Evolutionary conservation across 2,329 filamentous ascomycete species (phyloP), one percentile per base, ranked within the genome.

Genomic region (Diaporthe sp.): DNA sequence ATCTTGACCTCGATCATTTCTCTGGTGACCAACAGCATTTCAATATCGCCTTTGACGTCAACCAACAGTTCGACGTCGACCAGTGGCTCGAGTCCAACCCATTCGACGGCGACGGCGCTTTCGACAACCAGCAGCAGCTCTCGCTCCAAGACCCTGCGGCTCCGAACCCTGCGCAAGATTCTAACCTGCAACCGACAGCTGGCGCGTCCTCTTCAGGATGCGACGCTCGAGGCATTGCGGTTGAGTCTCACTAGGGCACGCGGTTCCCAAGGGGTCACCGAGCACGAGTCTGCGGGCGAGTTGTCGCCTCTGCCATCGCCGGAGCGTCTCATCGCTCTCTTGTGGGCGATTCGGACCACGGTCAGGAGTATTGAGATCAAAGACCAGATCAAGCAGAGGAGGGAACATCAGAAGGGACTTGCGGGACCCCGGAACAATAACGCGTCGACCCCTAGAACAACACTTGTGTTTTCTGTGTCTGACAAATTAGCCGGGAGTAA

Each of bases 211-310:
- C 87, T 93, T 81, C 86, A 85, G 91, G 91, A 93, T 93, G 92
- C 92, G 92, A 93, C 92, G 90, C 89, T 92, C 90, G 90, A 84
- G 89, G 90, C 89, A 87, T 90, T 93, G 92, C 92, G 91, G 92
- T 92, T 90, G 88, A 74, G 47, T 73, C 72, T 75, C 72, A 74
- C 58, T 76, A 77, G 73, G 73, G 58, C 58, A 73, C 71, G 58
- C 71, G 71, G 58, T 37, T 74, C 58, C 72, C 72, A 42, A 51
- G 53, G 63, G 44, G 28, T 31, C 63, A 71, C 37, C 22, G 55
- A 37, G 47, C 68, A 67, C 70, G 70, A 73, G 71, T 68, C 58
- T 63, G 76, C 72, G 13, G 42, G 63, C 60, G 47, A 42, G 72
- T 71, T 60, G 73, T 71, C 73, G 63, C 20, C 71, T 55, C 51